These are phyloP conservation scores for Trifolium subterraneum DNA, from an alignment of 306 rosid genomes.

Conservation along the genomic window DNA sequence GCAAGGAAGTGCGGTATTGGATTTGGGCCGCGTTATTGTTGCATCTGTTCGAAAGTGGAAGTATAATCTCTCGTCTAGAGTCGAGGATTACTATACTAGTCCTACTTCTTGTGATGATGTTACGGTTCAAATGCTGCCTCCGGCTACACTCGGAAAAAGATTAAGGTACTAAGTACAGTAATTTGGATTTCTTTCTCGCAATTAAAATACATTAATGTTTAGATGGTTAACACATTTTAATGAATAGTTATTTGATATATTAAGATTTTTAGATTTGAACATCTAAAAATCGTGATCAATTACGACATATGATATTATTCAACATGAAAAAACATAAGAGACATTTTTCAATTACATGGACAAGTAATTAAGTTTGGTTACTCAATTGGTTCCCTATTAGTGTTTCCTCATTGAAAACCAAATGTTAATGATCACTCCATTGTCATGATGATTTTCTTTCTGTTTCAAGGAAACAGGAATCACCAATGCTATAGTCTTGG, in stretches of 20 bases:
- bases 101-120: conserved; percentile 12
- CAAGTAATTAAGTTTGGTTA: no score
- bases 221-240: no score
- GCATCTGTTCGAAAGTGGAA: conserved; percentile 52
- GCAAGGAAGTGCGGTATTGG: conserved; percentile 44
- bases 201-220: no score
- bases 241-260: no score
- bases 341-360: no score
- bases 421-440: no score
- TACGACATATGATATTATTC: no score
- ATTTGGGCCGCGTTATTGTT: conserved; percentile 47
- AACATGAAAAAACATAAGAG: no score
- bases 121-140: not conserved
- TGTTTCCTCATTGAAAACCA: not conserved
- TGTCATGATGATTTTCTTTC: not conserved
- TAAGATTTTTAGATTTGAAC: no score
- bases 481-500: not conserved
- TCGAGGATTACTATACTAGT: conserved; percentile 35
- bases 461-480: not conserved
- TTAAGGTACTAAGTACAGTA: conserved; percentile 48
- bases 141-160: conserved; percentile 39
- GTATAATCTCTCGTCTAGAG: conserved; percentile 26
- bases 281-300: no score
- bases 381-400: not conserved
- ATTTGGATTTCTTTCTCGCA: not conserved